Percentiles rank a stretch among this genome's conserved stretches.
phyloP scores from a whole-genome alignment of 495 filamentous ascomycete genomes.

The Penicillium samsonianum region DNA sequence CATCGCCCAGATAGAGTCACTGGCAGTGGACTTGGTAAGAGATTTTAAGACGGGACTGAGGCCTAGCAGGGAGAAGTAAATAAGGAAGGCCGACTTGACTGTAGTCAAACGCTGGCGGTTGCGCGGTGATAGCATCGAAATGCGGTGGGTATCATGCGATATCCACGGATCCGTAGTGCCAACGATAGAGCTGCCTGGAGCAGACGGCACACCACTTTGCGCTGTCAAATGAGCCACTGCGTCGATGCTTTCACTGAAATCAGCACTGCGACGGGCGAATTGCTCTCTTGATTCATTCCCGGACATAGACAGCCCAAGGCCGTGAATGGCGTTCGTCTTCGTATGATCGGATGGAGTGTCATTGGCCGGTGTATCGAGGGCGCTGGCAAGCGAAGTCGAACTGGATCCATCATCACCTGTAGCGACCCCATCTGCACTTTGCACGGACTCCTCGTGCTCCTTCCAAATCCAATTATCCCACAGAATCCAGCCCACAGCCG shows the following conservation, averaged over 20 bases:
- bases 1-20: conserved; percentile 95
- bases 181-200: conserved; percentile 11
- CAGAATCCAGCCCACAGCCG: conserved; percentile 83
- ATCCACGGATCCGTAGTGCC: conserved; percentile 15
- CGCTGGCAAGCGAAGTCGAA: conserved; percentile 48
- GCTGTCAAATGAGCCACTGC: conserved; percentile 5
- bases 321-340: conserved; percentile 41
- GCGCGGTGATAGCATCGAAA: conserved; percentile 53
- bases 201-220: conserved; percentile 15
- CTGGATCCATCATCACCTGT: conserved; percentile 50
- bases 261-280: conserved; percentile 25
- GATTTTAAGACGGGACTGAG: conserved; percentile 94
- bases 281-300: conserved; percentile 32
- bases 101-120: conserved; percentile 69
- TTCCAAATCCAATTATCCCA: conserved; percentile 85
- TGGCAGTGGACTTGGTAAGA: conserved; percentile 83
- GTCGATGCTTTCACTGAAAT: conserved; percentile 15
- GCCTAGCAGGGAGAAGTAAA: conserved; percentile 87
- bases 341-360: conserved; percentile 26
- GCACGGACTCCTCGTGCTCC: conserved; percentile 52
- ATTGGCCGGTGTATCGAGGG: conserved; percentile 31
- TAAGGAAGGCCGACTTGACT: conserved; percentile 87
- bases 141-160: conserved; percentile 25
- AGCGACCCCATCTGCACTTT: conserved; percentile 35
- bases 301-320: conserved; percentile 50